Evolutionary conservation across 352 stramenopile species (phyloP).

Genomic region (Globisporangium perplexum): DNA sequence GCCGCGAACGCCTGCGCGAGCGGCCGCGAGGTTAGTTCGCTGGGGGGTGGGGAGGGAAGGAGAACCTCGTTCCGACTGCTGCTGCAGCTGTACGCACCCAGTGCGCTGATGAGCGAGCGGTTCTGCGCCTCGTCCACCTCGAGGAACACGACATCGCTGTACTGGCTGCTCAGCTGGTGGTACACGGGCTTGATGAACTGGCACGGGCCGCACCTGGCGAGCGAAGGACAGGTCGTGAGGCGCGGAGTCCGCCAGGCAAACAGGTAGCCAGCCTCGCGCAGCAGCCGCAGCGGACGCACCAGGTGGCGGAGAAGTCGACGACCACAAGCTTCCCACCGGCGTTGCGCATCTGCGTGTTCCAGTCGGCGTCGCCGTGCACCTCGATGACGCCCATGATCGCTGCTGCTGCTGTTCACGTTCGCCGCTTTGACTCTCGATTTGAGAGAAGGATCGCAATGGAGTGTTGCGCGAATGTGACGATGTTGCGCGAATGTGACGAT

Average conservation of each 20-base stretch:
- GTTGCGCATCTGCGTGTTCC: slow-evolving; percentile 69
- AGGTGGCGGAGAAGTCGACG: slow-evolving; percentile 82
- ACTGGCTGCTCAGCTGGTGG: slow-evolving; percentile 74
- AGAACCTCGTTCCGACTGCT: neutral
- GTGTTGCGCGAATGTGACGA: neutral
- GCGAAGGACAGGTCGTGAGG: too few species aligned
- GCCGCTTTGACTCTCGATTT: slow-evolving; percentile 2
- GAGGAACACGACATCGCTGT: slow-evolving; percentile 85
- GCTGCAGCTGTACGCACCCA: slow-evolving; percentile 48
- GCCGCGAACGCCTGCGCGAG: slow-evolving; percentile 45
- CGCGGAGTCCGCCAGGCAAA: too few species aligned
- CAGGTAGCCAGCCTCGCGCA: neutral
- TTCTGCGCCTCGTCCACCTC: slow-evolving; percentile 84
- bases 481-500: neutral
- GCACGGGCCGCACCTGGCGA: slow-evolving; percentile 61
- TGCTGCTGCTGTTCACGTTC: too few species aligned
- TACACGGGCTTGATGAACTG: slow-evolving; percentile 86
- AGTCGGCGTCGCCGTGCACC: slow-evolving; percentile 69
- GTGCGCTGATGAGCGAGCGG: slow-evolving; percentile 65
- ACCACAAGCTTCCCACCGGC: slow-evolving; percentile 87
- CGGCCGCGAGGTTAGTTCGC: too few species aligned
- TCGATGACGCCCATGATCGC: slow-evolving; percentile 59
- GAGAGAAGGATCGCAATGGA: neutral
- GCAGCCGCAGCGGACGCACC: slow-evolving; percentile 27
- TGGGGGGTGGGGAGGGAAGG: too few species aligned